Evolutionary conservation across 2,329 filamentous ascomycete genomes (phyloP).

Genomic region (Huntiella savannae): DNA sequence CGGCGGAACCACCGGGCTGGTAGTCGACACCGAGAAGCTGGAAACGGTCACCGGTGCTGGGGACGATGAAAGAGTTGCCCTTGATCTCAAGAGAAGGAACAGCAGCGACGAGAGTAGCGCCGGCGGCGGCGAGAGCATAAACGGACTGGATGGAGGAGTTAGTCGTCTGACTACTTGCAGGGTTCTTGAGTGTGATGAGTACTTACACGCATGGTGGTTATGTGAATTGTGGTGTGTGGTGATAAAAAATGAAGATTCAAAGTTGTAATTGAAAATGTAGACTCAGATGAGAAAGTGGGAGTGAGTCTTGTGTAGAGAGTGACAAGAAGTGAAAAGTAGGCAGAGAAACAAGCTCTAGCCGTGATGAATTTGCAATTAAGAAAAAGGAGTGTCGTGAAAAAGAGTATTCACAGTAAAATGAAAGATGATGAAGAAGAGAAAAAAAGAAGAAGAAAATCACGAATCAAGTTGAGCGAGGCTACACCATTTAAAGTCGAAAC

Average conservation of each 20-base stretch:
- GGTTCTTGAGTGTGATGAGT: neutral
- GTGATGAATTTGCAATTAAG: neutral
- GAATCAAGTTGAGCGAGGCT: neutral
- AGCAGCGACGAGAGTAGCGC: constrained; percentile 33
- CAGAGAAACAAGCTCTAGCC: constrained; percentile 4
- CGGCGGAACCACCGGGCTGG: constrained; percentile 46
- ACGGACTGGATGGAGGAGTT: constrained; percentile 1
- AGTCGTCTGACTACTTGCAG: neutral
- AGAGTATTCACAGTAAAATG: neutral
- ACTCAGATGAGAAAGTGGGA: constrained; percentile 1
- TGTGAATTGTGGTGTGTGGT: neutral
- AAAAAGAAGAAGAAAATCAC: constrained; percentile 1
- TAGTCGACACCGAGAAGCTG: constrained; percentile 51
- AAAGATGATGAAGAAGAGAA: constrained; percentile 3
- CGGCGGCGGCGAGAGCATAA: constrained; percentile 27
- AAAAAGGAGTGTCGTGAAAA: constrained; percentile 3
- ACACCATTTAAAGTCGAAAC: neutral
- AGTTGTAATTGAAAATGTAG: constrained; percentile 3
- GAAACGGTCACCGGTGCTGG: constrained; percentile 37
- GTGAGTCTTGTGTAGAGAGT: constrained; percentile 9
- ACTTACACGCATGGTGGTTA: constrained; percentile 10
- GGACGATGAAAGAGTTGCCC: constrained; percentile 41
- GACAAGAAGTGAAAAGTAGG: constrained; percentile 12
- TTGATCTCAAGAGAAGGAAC: constrained; percentile 37
- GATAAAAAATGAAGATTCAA: neutral